Evolutionary conservation across 1,284 basidiomycete genomes (phyloP), one percentile per base, ranked within the genome.

Genomic region (Coriolopsis trogii): DNA sequence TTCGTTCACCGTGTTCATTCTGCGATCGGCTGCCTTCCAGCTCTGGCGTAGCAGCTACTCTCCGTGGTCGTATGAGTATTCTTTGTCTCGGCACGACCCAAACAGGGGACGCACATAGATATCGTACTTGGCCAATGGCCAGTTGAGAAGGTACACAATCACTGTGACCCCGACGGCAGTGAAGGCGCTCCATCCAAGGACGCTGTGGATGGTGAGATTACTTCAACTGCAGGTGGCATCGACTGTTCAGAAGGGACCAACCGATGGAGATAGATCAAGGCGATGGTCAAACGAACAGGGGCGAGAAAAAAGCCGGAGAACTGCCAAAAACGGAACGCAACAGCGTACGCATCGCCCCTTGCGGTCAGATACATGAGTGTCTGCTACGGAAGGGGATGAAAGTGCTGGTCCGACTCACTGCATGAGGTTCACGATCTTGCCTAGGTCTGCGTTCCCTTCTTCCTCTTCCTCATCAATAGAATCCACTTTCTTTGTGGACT

Each of bases 101-200:
- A 12, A 7, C 29, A 23, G 9, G 45, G 12, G 15, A 70, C 80
- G 50, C 53, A 88, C 85, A 49, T 74, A 77, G 50, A 93, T 75
- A 58, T 85, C 85, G 55, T 85, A 83, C 61, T 77, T 81, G 4
- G 80, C 81, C 38, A 91, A 67, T 2, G 82, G 81, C 55, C 82
- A 85, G 64, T 87, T 88, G 55, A 89, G 61, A 1, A 83, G 73
- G 52, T 85, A 85, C 5, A 85, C 85, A 4, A 89, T 58, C 5
- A 86, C 63, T 15, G 93, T 79, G 24, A 92, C 82, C 13, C 78
- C 74, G 3, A 93, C 83, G n/a, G 90, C 90, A 12, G 86, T 84
- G 25, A 94, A 76, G 0, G 89, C 84, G 37, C 89, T 89, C 88
- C 89, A 92, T 7, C 92, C 92, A 33, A 94, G 77, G 24, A 94